Evolutionary conservation across 495 filamentous ascomycete genomes (phyloP), one percentile per base, ranked within the genome.

Genomic region (Talaromyces nanjingensis): DNA sequence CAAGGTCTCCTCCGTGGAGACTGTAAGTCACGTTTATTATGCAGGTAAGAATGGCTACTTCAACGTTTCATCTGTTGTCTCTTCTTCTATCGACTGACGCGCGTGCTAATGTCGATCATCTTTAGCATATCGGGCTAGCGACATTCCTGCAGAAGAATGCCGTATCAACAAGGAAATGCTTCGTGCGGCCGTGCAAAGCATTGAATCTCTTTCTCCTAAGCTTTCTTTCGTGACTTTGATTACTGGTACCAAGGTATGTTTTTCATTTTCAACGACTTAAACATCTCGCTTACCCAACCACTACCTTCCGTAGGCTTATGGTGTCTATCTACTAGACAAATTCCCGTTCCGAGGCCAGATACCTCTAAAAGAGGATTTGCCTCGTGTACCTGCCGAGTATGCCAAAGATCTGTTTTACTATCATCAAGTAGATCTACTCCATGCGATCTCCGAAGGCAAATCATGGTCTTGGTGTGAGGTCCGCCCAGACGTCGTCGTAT

Each of bases 11-110:
- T 64, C 68, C 12, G 66, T 81, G n/a, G 70, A 74, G 45, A 75
- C 68, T 3, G 72, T 80, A 20, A 76, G 71, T 29, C 78, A 81
- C 65, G 72, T 80, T 3, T 79, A 75, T 65, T 80, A 76, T 62
- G 77, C 76, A 61, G 74, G 74, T 75, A 68, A 59, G 58, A 39
- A 4, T 4, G 29, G 4, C 18, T 5, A 24, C 53, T 29, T 42
- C 31, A 57, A 16, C 11, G 42, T 42, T 31, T 59, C 29, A 6
- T 64, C 9, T 24, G 31, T 59, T 11, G n/a, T 18, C n/a, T 64
- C 64, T 45, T 64, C 64, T 45, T 18, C 4, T 45, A 45, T 45
- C 39, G n/a, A 45, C 6, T 45, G 39, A 18, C 39, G 16, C 39
- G 39, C 16, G 16, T 16, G 39, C 39, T 18, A 18, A 45, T 18